Evolutionary conservation across 2,329 filamentous ascomycete genomes (phyloP).

Genomic region (Hymenoscyphus scutula): DNA sequence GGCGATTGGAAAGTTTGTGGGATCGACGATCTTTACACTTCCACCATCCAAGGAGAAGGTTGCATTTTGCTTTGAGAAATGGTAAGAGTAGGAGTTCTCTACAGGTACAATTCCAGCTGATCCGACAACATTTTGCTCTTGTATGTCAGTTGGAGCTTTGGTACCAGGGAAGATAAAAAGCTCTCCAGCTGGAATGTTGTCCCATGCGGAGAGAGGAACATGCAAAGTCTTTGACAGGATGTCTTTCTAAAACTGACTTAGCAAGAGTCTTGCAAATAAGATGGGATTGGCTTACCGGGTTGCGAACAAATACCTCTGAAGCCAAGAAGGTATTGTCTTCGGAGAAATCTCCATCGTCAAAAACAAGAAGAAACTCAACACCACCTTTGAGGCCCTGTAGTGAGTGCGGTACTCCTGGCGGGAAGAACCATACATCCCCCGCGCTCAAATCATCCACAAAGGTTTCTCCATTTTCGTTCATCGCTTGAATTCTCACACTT

Average conservation of each 20-base stretch:
- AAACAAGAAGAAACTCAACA: slow-evolving; percentile 62
- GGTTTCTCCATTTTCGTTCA: slow-evolving; percentile 72
- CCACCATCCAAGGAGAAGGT: slow-evolving; percentile 71
- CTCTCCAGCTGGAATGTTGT: slow-evolving; percentile 46
- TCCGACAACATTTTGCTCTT: slow-evolving; percentile 47
- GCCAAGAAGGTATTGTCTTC: slow-evolving; percentile 72
- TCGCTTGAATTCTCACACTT: slow-evolving; percentile 66
- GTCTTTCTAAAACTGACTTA: slow-evolving; percentile 35
- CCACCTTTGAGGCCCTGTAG: slow-evolving; percentile 70
- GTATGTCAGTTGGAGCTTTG: slow-evolving; percentile 44
- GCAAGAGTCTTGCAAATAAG: slow-evolving; percentile 9
- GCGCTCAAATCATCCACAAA: slow-evolving; percentile 75
- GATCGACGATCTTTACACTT: slow-evolving; percentile 70
- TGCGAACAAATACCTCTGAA: slow-evolving; percentile 65
- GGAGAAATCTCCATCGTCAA: slow-evolving; percentile 57
- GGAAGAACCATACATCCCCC: slow-evolving; percentile 70
- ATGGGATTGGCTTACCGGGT: slow-evolving; percentile 23
- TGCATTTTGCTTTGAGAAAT: slow-evolving; percentile 61
- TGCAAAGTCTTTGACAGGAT: slow-evolving; percentile 56
- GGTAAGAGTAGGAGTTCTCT: slow-evolving; percentile 46
- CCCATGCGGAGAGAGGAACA: slow-evolving; percentile 46
- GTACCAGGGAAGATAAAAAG: slow-evolving; percentile 55
- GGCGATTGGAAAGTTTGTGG: slow-evolving; percentile 72
- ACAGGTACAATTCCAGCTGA: slow-evolving; percentile 43
- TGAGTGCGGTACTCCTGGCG: slow-evolving; percentile 66